phyloP scores from a whole-genome alignment of 2,329 filamentous ascomycete genomes.

The Phaeoacremonium minimum region DNA sequence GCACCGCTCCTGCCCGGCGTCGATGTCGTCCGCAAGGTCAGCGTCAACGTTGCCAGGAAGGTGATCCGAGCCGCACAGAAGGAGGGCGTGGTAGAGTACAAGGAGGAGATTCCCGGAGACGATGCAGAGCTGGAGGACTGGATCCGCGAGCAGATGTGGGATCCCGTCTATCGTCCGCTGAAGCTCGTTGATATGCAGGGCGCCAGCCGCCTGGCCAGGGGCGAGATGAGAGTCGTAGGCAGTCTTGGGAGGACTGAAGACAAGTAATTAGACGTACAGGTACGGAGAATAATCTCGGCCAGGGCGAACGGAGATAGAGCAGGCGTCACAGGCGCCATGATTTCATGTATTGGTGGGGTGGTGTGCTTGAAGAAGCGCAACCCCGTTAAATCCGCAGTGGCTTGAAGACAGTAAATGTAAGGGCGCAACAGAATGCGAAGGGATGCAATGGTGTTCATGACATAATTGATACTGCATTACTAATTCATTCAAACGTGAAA shows the following conservation, averaged over 20 bases:
- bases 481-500: no score
- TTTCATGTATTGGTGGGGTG: no score
- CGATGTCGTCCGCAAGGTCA: slow-evolving; percentile 67
- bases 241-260: slow-evolving; percentile 25
- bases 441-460: no score
- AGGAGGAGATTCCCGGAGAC: slow-evolving; percentile 56
- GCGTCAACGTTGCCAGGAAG: slow-evolving; percentile 69
- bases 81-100: slow-evolving; percentile 58
- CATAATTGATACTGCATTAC: no score
- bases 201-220: slow-evolving; percentile 56
- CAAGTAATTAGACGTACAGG: no score
- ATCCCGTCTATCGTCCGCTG: slow-evolving; percentile 63
- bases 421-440: no score
- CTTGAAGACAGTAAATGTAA: no score
- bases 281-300: no score
- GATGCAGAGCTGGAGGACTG: slow-evolving; percentile 60
- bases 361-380: no score
- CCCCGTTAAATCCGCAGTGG: no score
- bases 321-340: no score
- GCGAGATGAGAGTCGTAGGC: slow-evolving; percentile 48
- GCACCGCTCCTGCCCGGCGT: slow-evolving; percentile 74
- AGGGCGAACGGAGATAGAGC: no score
- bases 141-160: slow-evolving; percentile 79
- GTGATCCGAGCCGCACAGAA: slow-evolving; percentile 69
- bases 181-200: slow-evolving; percentile 46